phyloP scores from a whole-genome alignment of 2,329 filamentous ascomycete genomes.

The Onygena corvina region DNA sequence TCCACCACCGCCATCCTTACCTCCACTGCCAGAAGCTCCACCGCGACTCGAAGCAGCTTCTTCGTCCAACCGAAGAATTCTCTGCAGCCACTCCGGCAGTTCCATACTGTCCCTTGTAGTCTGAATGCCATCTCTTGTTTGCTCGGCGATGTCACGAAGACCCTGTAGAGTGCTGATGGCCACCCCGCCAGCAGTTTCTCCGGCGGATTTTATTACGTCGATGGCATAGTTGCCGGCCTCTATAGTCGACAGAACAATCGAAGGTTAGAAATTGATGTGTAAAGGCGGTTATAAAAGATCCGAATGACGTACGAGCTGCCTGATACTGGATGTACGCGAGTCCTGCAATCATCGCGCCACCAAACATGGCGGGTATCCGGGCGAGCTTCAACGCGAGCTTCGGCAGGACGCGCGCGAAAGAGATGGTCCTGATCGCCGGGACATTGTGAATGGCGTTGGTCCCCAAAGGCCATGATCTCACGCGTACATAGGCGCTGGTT shows the following conservation, averaged over 20 bases:
- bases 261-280: background rate
- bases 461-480: conserved; percentile 51
- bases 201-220: conserved; percentile 62
- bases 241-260: conserved; percentile 20
- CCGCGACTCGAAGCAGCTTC: conserved; percentile 43
- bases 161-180: conserved; percentile 60
- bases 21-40: conserved; percentile 36
- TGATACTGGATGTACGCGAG: conserved; percentile 94
- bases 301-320: conserved; percentile 57
- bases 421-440: conserved; percentile 50
- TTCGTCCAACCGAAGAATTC: conserved; percentile 53
- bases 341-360: conserved; percentile 73
- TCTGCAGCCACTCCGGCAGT: conserved; percentile 66
- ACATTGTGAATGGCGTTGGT: conserved; percentile 78
- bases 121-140: conserved; percentile 69
- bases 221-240: conserved; percentile 66
- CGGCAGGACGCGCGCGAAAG: conserved; percentile 60
- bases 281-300: conserved; percentile 1
- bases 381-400: conserved; percentile 83
- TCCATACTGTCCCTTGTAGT: conserved; percentile 68
- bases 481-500: conserved; percentile 44
- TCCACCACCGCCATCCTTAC: conserved; percentile 16
- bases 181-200: conserved; percentile 56
- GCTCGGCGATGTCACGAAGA: conserved; percentile 61
- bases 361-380: conserved; percentile 80